These are phyloP conservation scores for Scutellaria minor DNA, from an alignment of 257 asterid species.

Conservation along the genomic window DNA sequence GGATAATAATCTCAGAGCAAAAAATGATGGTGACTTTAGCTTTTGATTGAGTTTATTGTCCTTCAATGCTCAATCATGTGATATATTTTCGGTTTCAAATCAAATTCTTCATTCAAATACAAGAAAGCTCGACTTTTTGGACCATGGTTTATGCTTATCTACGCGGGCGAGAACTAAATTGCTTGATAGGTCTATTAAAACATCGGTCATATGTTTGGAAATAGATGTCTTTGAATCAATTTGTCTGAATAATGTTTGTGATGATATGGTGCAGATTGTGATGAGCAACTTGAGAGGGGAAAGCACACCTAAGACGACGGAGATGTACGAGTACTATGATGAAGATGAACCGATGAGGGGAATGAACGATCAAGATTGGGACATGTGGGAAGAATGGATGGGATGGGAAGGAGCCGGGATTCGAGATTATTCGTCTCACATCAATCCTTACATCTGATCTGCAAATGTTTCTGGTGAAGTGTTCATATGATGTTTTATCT, in stretches of 20 bases:
- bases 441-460: constrained; percentile 76
- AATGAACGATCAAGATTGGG: constrained; percentile 67
- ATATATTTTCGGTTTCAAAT: too few species aligned
- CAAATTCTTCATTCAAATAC: too few species aligned
- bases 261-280: constrained; percentile 56
- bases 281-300: constrained; percentile 68
- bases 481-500: neutral
- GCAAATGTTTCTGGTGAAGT: neutral
- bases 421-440: constrained; percentile 76
- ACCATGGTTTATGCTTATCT: too few species aligned
- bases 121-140: too few species aligned
- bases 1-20: too few species aligned
- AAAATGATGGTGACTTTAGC: too few species aligned
- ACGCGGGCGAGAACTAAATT: too few species aligned
- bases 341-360: constrained; percentile 58
- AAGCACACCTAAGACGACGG: constrained; percentile 35
- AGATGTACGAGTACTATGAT: constrained; percentile 29
- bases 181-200: too few species aligned
- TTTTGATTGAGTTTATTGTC: too few species aligned
- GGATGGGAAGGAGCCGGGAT: constrained; percentile 99
- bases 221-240: too few species aligned
- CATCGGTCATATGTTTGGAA: too few species aligned
- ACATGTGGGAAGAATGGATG: constrained; percentile 97
- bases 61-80: too few species aligned
- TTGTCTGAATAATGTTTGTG: neutral